These are phyloP conservation scores for Leccinum aurantiacum DNA, from an alignment of 768 basidiomycete species.

Conservation along the genomic window DNA sequence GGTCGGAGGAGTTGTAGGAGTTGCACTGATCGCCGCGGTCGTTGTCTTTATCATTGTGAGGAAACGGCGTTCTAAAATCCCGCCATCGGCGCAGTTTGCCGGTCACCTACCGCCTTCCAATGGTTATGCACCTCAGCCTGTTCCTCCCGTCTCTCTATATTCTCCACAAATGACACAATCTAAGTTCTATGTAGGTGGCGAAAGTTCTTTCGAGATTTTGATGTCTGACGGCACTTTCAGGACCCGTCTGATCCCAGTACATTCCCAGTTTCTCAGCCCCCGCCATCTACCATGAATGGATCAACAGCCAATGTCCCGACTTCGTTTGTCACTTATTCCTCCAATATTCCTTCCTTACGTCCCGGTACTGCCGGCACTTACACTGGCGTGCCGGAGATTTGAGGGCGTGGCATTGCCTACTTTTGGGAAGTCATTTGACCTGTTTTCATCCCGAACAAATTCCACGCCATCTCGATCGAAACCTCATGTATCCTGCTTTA, in stretches of 20 bases:
- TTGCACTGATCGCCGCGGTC: too few species aligned
- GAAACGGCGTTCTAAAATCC: conserved; percentile 27
- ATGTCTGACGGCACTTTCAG: conserved; percentile 3
- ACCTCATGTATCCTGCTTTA: too few species aligned
- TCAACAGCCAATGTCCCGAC: too few species aligned
- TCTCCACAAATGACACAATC: conserved; percentile 22
- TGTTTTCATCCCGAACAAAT: not conserved
- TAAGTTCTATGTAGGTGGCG: conserved; percentile 24
- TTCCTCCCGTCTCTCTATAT: not conserved
- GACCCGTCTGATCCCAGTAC: conserved; percentile 1
- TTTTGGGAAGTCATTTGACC: too few species aligned
- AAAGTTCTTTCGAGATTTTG: not conserved
- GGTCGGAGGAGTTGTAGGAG: too few species aligned
- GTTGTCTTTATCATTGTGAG: conserved; percentile 29
- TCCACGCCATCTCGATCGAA: not conserved
- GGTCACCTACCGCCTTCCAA: not conserved
- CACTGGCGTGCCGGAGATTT: conserved; percentile 12
- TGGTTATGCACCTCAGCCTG: conserved; percentile 10
- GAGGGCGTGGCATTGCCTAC: not conserved
- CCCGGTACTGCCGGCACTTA: too few species aligned
- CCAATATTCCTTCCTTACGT: too few species aligned
- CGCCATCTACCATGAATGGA: too few species aligned
- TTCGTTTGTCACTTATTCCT: too few species aligned
- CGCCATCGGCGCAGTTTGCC: conserved; percentile 19
- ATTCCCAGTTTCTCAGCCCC: too few species aligned